A percentile compares a stretch with the other conserved stretches of the same genome.
These are phyloP conservation scores for Penicillium manginii DNA, from an alignment of 495 filamentous ascomycete species.

Conservation along the genomic window DNA sequence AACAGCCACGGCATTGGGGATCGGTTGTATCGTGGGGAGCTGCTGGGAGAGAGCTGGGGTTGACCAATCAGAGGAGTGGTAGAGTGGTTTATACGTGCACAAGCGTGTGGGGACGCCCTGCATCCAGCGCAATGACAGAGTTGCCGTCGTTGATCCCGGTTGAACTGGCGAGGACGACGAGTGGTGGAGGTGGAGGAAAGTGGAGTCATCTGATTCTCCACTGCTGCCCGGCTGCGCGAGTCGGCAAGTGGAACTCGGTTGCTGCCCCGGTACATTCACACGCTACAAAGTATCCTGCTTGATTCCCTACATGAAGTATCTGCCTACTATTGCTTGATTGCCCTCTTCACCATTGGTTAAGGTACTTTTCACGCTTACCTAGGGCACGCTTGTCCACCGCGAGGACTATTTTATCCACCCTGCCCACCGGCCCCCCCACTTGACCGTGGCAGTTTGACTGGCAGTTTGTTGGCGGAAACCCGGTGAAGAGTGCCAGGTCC, in stretches of 20 bases:
- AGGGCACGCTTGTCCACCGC: no score
- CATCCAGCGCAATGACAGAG: slow-evolving; percentile 2
- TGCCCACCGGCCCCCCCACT: slow-evolving; percentile 9
- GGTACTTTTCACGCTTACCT: no score
- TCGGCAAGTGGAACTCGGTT: slow-evolving; percentile 4
- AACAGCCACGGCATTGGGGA: slow-evolving; percentile 45
- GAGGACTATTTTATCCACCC: background rate
- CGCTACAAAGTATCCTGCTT: no score
- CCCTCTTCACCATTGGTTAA: no score
- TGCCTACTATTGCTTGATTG: no score
- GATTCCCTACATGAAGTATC: background rate
- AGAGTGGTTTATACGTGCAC: slow-evolving; percentile 11
- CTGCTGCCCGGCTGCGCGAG: background rate
- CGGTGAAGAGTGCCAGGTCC: background rate
- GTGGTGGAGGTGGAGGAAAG: background rate
- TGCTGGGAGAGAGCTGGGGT: background rate
- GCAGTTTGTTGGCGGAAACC: slow-evolving; percentile 17
- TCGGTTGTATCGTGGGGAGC: slow-evolving; percentile 44
- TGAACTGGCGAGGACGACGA: background rate
- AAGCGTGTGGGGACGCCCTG: slow-evolving; percentile 9
- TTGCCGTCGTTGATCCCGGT: slow-evolving; percentile 15
- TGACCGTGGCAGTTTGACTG: slow-evolving; percentile 22
- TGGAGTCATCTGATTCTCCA: background rate
- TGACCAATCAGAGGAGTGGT: slow-evolving; percentile 18
- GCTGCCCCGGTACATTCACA: slow-evolving; percentile 1